Percentiles rank a stretch among this genome's conserved stretches.
These are phyloP conservation scores for Hondaea fermentalgiana DNA, from an alignment of 108 stramenopile species.

Conservation along the genomic window DNA sequence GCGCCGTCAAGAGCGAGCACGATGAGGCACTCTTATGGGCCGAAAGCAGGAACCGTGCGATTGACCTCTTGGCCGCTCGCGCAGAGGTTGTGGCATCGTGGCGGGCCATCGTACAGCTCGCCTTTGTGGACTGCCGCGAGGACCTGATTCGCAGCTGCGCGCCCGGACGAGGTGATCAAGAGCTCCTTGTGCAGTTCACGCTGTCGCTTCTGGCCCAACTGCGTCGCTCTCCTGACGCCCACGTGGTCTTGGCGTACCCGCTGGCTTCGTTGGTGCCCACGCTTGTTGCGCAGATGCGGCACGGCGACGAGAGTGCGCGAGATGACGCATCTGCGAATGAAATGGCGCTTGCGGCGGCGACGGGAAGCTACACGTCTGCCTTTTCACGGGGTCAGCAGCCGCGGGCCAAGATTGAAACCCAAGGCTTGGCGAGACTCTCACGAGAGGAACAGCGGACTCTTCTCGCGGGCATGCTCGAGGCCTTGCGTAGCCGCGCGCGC, in stretches of 20 bases:
- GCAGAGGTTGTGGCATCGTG: background rate
- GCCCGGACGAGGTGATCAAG: background rate
- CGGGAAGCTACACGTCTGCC: background rate
- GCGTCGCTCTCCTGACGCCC: background rate
- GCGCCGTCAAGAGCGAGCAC: background rate
- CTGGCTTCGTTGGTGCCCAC: background rate
- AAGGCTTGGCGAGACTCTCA: background rate
- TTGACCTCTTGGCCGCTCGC: background rate
- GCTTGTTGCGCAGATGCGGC: background rate
- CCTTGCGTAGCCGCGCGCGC: background rate
- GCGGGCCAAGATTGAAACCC: background rate
- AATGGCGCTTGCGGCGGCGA: background rate
- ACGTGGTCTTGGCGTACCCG: background rate
- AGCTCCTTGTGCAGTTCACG: background rate
- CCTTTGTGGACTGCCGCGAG: conserved; percentile 5
- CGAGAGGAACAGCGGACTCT: background rate
- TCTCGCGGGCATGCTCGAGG: background rate
- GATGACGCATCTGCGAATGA: background rate
- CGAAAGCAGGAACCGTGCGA: background rate
- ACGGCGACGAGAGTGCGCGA: background rate
- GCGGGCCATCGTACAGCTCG: background rate
- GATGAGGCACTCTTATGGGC: background rate
- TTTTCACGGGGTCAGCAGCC: background rate
- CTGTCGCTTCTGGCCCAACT: background rate
- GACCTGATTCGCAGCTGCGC: background rate